Evolutionary conservation across 257 asterid species (phyloP).

Genomic region (Solanum chiquidenum): DNA sequence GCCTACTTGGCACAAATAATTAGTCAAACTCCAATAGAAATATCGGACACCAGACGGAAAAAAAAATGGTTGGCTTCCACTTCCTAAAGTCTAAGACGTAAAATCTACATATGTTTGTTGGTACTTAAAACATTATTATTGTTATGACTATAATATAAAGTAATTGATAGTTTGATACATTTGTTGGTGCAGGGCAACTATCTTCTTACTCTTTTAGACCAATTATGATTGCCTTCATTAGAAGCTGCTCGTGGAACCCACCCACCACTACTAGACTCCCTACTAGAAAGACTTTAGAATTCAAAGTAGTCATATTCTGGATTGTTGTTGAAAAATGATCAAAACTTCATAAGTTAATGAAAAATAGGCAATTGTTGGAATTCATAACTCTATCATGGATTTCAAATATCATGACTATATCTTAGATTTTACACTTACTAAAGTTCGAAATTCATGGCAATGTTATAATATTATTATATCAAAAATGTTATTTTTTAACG

Average conservation of each 20-base stretch:
- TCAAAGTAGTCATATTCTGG: not conserved
- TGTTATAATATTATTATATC: not conserved
- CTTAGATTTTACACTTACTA: not conserved
- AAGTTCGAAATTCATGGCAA: not conserved
- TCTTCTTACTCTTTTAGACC: not conserved
- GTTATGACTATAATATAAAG: not conserved
- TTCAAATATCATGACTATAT: not conserved
- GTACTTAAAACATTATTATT: not conserved
- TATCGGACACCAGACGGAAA: not conserved
- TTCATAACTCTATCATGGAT: not conserved
- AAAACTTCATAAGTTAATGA: not conserved
- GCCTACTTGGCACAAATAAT: not conserved
- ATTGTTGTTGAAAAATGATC: not conserved
- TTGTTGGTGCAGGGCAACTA: not conserved
- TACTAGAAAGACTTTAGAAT: not conserved
- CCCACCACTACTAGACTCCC: not conserved
- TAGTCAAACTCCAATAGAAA: fast-evolving
- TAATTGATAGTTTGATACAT: not conserved
- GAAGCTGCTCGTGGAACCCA: not conserved
- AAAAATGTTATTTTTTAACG: not conserved
- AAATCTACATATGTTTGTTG: not conserved
- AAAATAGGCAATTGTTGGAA: not conserved
- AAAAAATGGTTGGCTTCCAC: not conserved
- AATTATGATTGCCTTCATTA: not conserved
- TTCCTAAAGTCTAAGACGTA: not conserved